Base-by-base conservation (phyloP, 106 monocot species). In the Amphibolis antarctica region DNA sequence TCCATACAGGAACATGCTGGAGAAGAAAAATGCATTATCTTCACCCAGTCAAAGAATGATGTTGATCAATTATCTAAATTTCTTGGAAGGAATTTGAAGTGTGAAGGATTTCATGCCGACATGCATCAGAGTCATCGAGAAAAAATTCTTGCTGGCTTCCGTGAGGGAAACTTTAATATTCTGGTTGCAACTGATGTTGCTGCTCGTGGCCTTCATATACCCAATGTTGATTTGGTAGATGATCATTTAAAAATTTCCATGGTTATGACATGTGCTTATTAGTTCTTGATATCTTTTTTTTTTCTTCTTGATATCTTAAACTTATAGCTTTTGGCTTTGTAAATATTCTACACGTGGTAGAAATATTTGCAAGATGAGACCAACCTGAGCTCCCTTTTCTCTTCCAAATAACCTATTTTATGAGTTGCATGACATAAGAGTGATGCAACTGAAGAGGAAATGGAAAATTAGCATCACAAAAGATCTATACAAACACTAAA, bases 141-240 rank as follows among this genome's bases (percentile, higher is more conserved):
- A 10, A 51, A 22, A 29, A 29, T 28, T 51, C 65, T 65, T 65
- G 4, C 50, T 50, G 65, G 28, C 4, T 65, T 65, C 29, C 15
- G 65, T 28, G 27, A 51, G 48, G 65, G 65, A 31, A 30, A 42
- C 22, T 65, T 65, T 50, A 65, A 11, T 65, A 18, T 65, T 22
- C 13, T 65, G 24, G 51, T 51, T 65, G 50, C 65, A 49, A 51
- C 65, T 30, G 65, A 65, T 52, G 51, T 53, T 29, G 65, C 50
- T 30, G 65, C 65, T 19, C 65, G 65, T 65, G 65, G 52, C 18
- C 28, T 65, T 17, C 47, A 65, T 52, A 30, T 65, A 51, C 65
- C 65, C 11, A 14, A 65, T 65, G 50, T 49, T 65, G 52, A 65
- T 20, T 21, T 65, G 50, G 65, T 65, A 47, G 44, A 28, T 36